Percentiles rank a stretch among this genome's conserved stretches.
Conservation (phyloP, 2,329 filamentous ascomycete genomes). For the Cadophora gregata region DNA sequence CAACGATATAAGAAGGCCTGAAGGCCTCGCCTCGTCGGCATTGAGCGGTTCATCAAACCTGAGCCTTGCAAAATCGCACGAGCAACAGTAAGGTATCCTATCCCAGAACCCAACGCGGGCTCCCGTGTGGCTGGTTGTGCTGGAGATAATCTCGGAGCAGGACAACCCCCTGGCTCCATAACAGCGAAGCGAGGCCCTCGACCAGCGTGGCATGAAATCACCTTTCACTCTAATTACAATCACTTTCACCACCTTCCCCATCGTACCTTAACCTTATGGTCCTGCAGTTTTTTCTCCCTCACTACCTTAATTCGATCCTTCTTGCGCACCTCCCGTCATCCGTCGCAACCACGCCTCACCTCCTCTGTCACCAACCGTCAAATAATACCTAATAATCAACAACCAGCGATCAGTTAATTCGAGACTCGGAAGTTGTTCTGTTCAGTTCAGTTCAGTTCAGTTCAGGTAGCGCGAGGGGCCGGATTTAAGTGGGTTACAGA, state of each 20-base stretch:
- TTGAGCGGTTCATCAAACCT: constrained; percentile 31
- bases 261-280: not conserved
- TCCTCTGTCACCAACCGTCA: not conserved
- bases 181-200: constrained; percentile 4
- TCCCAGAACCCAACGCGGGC: not conserved
- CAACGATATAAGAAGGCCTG: constrained; percentile 19
- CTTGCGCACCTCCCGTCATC: not conserved
- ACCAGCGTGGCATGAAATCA: constrained; percentile 19
- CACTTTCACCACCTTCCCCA: not conserved
- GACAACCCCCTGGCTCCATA: constrained; percentile 2
- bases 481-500: constrained; percentile 6
- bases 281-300: constrained; percentile 4
- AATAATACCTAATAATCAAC: constrained; percentile 9
- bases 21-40: constrained; percentile 20
- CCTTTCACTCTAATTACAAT: constrained; percentile 13
- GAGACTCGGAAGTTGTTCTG: not conserved
- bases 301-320: constrained; percentile 8
- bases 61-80: constrained; percentile 13
- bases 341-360: not conserved
- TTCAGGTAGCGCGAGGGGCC: not conserved
- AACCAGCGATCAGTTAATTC: not conserved
- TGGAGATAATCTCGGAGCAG: constrained; percentile 22
- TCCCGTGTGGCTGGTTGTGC: constrained; percentile 18
- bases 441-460: no score
- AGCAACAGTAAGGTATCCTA: constrained; percentile 11